Evolutionary conservation across 202 grass and related monocot species (phyloP), one percentile per base, ranked within the genome.

Genomic region (Carex arenaria): DNA sequence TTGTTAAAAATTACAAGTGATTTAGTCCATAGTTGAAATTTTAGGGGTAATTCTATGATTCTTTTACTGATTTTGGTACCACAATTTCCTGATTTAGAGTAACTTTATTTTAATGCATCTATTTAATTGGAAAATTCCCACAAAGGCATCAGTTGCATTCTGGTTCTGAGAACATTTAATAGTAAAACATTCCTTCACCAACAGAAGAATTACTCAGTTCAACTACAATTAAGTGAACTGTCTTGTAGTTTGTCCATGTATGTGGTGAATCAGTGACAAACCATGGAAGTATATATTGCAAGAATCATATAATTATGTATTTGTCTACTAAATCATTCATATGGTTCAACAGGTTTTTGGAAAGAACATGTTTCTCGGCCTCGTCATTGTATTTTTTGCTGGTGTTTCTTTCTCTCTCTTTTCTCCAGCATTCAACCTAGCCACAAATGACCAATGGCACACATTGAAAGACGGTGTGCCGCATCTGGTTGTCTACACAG

Each of bases 381-480:
- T 99, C 28, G 64, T 82, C 3, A 99, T 96, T 40, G 96, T 99
- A 70, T 95, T 95, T 73, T 96, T 99, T 66, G 71, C 96, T 0
- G 93, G 96, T 17, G 38, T 92, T 70, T 96, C 93, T 87, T 94
- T 99, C 88, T 96, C 96, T 3, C 91, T 99, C 61, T 99, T 99
- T 87, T 95, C 96, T 30, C 96, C 96, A 0, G 96, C 96, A 1
- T 89, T 99, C 88, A 99, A 99, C 87, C 85, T 99, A 3, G 93
- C 96, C 1, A 99, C 93, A 32, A 99, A 99, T 6, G 96, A 99
- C 43, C 96, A 99, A 23, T 95, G 93, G 93, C 91, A 93, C 86
- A 86, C 84, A 20, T 71, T 99, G 56, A 92, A 92, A 72, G 70
- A 92, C 0, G 85, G 96, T 10, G 93, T 95, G 20, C 91, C 91